phyloP scores from a whole-genome alignment of 495 filamentous ascomycete genomes.

The Penicillium roqueforti region DNA sequence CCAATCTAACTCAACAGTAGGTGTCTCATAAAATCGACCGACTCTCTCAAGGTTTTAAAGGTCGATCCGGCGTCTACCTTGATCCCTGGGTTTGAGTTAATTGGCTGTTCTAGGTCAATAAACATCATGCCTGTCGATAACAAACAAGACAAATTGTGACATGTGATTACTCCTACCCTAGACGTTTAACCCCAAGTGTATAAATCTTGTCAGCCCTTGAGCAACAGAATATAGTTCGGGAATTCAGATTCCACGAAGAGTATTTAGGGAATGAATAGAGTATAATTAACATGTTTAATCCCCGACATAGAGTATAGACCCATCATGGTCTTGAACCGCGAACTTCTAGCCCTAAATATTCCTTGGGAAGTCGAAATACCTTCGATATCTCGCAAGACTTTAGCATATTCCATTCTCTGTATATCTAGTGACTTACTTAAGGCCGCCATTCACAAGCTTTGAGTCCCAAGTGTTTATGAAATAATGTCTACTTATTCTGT shows the following conservation, averaged over 20 bases:
- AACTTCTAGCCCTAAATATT: not conserved
- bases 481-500: not conserved
- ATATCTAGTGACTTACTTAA: not conserved
- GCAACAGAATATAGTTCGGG: not conserved
- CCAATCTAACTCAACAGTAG: slow-evolving; percentile 1
- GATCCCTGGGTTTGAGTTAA: not conserved
- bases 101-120: not conserved
- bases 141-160: slow-evolving; percentile 6
- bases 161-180: slow-evolving; percentile 7
- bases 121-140: not conserved
- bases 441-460: not conserved
- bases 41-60: not conserved
- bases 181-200: not conserved
- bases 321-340: not conserved
- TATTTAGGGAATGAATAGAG: not conserved
- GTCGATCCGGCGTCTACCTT: not conserved
- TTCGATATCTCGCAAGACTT: not conserved
- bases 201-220: not conserved
- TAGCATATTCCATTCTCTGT: not conserved
- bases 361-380: not conserved
- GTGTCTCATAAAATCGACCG: not conserved
- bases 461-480: not conserved
- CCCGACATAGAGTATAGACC: not conserved
- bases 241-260: not conserved
- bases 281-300: not conserved